Conservation (phyloP, 2,329 filamentous ascomycete genomes). For the Penicillium sp. region DNA sequence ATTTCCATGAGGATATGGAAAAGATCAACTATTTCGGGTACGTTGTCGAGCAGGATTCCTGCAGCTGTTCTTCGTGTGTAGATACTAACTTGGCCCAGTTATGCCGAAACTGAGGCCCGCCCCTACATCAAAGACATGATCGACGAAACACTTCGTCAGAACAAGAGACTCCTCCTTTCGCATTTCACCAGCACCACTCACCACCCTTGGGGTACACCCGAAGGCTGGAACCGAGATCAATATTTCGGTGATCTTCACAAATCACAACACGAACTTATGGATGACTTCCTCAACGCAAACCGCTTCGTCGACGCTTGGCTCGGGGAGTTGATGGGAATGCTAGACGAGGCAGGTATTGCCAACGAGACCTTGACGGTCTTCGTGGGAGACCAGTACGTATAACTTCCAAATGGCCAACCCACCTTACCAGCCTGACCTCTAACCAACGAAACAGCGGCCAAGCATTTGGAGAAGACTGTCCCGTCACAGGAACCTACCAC, state of each 20-base stretch:
- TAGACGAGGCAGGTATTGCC: conserved; percentile 18
- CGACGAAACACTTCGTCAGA: conserved; percentile 25
- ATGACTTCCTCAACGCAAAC: conserved; percentile 20
- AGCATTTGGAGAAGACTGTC: conserved; percentile 17
- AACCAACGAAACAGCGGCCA: conserved; percentile 12
- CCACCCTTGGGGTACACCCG: conserved; percentile 39
- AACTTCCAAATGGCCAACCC: neutral
- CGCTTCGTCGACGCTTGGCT: conserved; percentile 14
- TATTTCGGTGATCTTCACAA: conserved; percentile 1
- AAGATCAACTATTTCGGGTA: conserved; percentile 45
- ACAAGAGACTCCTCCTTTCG: conserved; percentile 28
- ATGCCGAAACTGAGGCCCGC: conserved; percentile 37
- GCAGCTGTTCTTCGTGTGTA: neutral
- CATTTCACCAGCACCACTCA: conserved; percentile 37
- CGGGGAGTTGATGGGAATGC: conserved; percentile 11
- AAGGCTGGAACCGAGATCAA: neutral
- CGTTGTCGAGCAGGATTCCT: neutral
- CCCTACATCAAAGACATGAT: conserved; percentile 38
- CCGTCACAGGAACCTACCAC: conserved; percentile 25
- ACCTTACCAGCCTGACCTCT: neutral
- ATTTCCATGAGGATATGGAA: conserved; percentile 29
- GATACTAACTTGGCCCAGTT: conserved; percentile 17
- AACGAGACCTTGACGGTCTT: conserved; percentile 21
- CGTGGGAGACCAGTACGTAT: conserved; percentile 22
- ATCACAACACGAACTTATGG: conserved; percentile 12